Base-by-base conservation (phyloP, 257 asterid species). In the Nyctanthes arbortristis region DNA sequence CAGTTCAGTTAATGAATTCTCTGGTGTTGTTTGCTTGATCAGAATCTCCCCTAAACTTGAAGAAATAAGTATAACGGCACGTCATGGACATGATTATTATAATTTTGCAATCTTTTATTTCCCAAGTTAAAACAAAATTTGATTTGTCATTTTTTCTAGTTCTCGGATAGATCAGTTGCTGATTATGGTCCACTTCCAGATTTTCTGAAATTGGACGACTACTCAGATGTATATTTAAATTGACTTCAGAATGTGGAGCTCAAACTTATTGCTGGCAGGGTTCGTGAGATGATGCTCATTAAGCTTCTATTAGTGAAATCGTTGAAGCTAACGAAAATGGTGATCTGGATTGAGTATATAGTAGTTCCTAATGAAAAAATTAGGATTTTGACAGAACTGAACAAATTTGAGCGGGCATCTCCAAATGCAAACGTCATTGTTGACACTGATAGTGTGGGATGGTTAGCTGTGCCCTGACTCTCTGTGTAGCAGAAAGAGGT, bases 231-330 rank as follows among this genome's bases (percentile, higher is more conserved):
- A 4, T 31, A 29, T 0, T 56, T 73, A 4, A 34, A 59, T 66
- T 28, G 45, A n/a, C 78, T 73, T 66, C 55, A n/a, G 40, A 22
- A 59, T 14, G 78, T 73, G 68, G 59, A 58, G 34, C 56, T 66
- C 28, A 8, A 5, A 40, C 4, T 0, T 29, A 28, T 73, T 31
- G 7, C 35, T 24, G 68, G 60, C 13, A 66, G 52, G 0, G 40
- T 22, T 37, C 5, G 33, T 10, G 65, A 73, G 66, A 32, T 73
- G 68, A 49, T 35, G 14, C 27, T 73, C 52, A 66, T 66, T 3
- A 66, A 32, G 63, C 69, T 73, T 47, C n/a, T 66, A 28, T 45
- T 73, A 27, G 58, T 7, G 13, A 52, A 52, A 20, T 52, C 58
- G 5, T 7, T 16, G 5, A 52, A 52, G 58, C 29, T 22, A 4